These are phyloP conservation scores for Pythium chondricola DNA, from an alignment of 352 stramenopile genomes.

Conservation along the genomic window DNA sequence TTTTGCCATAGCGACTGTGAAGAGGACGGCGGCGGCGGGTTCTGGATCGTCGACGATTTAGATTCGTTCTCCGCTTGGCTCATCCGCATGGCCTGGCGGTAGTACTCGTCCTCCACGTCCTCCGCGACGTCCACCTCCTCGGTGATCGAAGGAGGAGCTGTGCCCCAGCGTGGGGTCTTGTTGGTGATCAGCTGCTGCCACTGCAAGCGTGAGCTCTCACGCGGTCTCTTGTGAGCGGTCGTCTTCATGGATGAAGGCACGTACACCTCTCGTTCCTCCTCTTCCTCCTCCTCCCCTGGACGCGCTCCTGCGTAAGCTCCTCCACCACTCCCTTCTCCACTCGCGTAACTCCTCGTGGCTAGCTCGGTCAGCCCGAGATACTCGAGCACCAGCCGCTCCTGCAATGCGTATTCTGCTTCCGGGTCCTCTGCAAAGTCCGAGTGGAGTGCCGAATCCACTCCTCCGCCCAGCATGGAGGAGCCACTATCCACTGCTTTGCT, in stretches of 20 bases:
- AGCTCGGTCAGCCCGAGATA: constrained; percentile 55
- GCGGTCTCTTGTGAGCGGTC: neutral
- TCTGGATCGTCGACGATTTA: neutral
- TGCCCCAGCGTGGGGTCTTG: no score
- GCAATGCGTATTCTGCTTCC: constrained; percentile 48
- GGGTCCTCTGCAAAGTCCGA: constrained; percentile 62
- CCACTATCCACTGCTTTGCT: constrained; percentile 61
- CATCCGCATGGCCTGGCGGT: constrained; percentile 9
- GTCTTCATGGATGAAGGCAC: neutral
- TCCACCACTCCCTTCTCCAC: neutral
- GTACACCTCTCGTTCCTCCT: constrained; percentile 3
- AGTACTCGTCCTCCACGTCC: constrained; percentile 14
- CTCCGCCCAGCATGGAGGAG: constrained; percentile 46
- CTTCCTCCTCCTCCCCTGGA: neutral
- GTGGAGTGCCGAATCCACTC: constrained; percentile 58
- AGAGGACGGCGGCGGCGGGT: neutral
- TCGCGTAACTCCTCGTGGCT: no score
- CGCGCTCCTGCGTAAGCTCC: neutral
- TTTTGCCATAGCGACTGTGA: neutral
- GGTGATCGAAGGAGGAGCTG: no score
- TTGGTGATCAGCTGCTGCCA: constrained; percentile 4
- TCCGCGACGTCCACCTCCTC: neutral
- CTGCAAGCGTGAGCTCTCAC: neutral
- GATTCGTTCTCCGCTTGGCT: neutral
- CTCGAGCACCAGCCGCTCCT: constrained; percentile 67